Evolutionary conservation across 169 alveolate species (phyloP), one percentile per base, ranked within the genome.

Genomic region (Plasmodium malariae): DNA sequence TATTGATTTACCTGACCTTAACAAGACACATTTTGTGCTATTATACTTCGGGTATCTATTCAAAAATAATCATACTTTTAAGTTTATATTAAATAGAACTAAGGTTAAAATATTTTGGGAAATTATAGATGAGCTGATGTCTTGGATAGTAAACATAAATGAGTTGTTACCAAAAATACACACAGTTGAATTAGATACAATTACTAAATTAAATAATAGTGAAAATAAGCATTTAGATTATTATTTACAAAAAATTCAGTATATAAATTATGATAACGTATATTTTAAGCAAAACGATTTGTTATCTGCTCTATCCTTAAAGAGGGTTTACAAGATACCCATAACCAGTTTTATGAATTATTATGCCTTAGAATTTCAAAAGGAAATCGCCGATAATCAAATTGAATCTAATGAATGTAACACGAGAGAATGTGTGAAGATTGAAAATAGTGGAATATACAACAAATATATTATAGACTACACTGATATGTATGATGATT

Each of bases 71-170:
- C 91, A 83, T 62, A 51, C 91, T 5, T 68, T 83, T 49, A 83
- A 83, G 54, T 83, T 83, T 32, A 83, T 83, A 9, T 68, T 83
- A 69, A 83, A 83, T 48, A 60, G 67, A 32, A 69, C 71, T 0
- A 83, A 83, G 32, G 43, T 83, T 17, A 83, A 67, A 55, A 67
- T 83, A 21, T 83, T 83, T 68, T 83, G 91, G 91, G 91, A 83
- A 67, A 26, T 83, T 21, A 17, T 83, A 67, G 91, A 83, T 54
- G 91, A 83, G 21, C 51, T 57, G 12, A 17, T 67, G 26, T 24
- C 85, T 3, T 83, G 91, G 91, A 21, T 83, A 24, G 7, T 83
- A 83, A 69, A 71, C 54, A 68, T 43, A 36, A 83, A 40, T 67
- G 91, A 83, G 14, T 11, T 83, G 12, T 34, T 83, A 7, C 91